phyloP scores from a whole-genome alignment of 768 basidiomycete genomes.

The Collybiopsis confluens region DNA sequence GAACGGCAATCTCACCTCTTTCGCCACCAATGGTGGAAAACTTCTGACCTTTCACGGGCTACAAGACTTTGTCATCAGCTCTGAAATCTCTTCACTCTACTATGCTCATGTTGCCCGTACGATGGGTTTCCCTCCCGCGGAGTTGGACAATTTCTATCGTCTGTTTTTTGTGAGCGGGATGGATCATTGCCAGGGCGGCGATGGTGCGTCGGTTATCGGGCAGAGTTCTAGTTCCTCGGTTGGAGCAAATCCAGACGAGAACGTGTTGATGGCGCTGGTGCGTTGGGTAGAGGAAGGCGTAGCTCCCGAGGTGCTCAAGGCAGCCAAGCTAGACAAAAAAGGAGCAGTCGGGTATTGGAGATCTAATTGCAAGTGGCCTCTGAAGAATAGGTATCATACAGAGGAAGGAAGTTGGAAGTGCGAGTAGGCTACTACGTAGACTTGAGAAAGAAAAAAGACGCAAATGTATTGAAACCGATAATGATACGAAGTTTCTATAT shows the following conservation, averaged over 20 bases:
- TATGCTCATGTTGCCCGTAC: conserved; percentile 15
- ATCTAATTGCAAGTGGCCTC: neutral
- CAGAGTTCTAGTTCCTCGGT: conserved; percentile 1
- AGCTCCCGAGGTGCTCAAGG: conserved; percentile 1
- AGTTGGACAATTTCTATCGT: conserved; percentile 19
- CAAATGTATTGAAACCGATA: too few species aligned
- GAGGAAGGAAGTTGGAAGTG: neutral
- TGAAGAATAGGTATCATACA: neutral
- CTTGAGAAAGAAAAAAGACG: too few species aligned
- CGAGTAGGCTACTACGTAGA: too few species aligned
- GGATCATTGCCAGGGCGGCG: conserved; percentile 16
- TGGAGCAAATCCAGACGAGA: neutral
- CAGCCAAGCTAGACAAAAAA: neutral
- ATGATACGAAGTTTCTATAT: too few species aligned
- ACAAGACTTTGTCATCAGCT: conserved; percentile 14
- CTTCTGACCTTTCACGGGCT: conserved; percentile 16
- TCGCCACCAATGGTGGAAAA: conserved; percentile 16
- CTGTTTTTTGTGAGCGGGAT: conserved; percentile 19
- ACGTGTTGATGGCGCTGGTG: conserved; percentile 6
- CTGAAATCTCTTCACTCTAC: conserved; percentile 12
- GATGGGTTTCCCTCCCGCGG: conserved; percentile 9
- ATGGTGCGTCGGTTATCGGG: conserved; percentile 14
- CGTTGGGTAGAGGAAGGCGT: conserved; percentile 8
- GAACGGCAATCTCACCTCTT: conserved; percentile 12
- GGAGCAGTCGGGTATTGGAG: neutral